Conservation (phyloP, 352 stramenopile genomes). For the Phytophthora fragariaefolia region DNA sequence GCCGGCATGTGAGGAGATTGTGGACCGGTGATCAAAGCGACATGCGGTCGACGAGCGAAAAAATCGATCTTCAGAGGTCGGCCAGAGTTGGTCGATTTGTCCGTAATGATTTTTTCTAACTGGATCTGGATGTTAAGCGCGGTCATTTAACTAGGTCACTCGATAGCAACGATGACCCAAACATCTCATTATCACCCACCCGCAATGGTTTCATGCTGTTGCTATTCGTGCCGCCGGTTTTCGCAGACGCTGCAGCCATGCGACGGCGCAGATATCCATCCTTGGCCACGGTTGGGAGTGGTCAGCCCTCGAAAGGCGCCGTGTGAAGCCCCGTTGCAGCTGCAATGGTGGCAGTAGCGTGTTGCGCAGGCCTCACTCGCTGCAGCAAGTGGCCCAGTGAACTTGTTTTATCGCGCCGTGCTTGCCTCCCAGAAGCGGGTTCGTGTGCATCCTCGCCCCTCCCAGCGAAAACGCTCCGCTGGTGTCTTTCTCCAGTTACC, state of each 20-base stretch:
- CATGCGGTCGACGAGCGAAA: too few species aligned
- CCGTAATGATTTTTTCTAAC: too few species aligned
- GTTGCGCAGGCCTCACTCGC: too few species aligned
- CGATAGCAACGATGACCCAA: too few species aligned
- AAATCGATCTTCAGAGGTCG: too few species aligned
- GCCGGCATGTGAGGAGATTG: too few species aligned
- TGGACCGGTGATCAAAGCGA: too few species aligned
- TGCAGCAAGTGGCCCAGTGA: not conserved
- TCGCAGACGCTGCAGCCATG: not conserved
- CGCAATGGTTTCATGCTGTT: not conserved
- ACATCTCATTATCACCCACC: not conserved
- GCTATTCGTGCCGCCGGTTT: not conserved
- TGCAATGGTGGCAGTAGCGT: not conserved
- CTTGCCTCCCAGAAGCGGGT: not conserved
- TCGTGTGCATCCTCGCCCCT: not conserved
- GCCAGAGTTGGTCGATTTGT: too few species aligned
- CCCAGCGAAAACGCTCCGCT: not conserved
- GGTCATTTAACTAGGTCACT: too few species aligned
- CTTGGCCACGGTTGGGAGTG: not conserved
- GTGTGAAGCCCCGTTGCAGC: not conserved
- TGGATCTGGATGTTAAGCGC: too few species aligned
- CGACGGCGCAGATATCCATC: constrained; percentile 4
- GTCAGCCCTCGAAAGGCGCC: not conserved
- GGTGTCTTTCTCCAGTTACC: constrained; percentile 4
- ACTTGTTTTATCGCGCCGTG: not conserved